Evolutionary conservation across 768 basidiomycete species (phyloP), one percentile per base, ranked within the genome.

Genomic region (Porphyrellus cyaneotinctus): DNA sequence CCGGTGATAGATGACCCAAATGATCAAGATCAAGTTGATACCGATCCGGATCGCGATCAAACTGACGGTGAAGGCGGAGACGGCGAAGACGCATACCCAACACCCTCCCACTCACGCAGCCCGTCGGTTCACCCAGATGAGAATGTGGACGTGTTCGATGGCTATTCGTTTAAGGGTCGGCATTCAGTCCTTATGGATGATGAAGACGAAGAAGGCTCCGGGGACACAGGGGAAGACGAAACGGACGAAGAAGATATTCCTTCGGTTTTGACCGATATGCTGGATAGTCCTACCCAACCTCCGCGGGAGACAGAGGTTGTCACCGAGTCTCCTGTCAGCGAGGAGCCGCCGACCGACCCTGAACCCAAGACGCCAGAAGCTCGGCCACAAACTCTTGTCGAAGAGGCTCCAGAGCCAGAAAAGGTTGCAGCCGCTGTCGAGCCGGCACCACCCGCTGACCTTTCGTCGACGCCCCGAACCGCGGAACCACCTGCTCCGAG

Each of bases 101-200:
- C 89, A 13, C 87, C 88, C 0, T 87, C 84, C 6, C 87, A 88
- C 63, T 87, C 87, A 8, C 82, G 88, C 41, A 88, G 86, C 56
- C 86, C 87, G 6, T 88, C 87, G 11, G 78, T 85, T 11, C 80
- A 77, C 18, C 67, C 72, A 2, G 69, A 61, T 13, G 82, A 86
- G 23, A 71, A 66, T 23, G 74, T 83, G 17, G 91, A 94, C 67
- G 83, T 95, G 28, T 97, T 95, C 64, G 93, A 94, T 69, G 93
- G 92, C 4, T 97, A 97, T 71, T 91, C 89, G 42, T 97, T 91
- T 79, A 91, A 91, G 69, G 92, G 90, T 11, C 77, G 88, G 17
- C 78, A 90, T 70, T 91, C 90, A 2, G 78, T 93, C 54, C 72
- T 91, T 47, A 70, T 91, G 41, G 89, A 87, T 58, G 85, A 83